Conservation (phyloP, 306 rosid species). For the Prunus padus region DNA sequence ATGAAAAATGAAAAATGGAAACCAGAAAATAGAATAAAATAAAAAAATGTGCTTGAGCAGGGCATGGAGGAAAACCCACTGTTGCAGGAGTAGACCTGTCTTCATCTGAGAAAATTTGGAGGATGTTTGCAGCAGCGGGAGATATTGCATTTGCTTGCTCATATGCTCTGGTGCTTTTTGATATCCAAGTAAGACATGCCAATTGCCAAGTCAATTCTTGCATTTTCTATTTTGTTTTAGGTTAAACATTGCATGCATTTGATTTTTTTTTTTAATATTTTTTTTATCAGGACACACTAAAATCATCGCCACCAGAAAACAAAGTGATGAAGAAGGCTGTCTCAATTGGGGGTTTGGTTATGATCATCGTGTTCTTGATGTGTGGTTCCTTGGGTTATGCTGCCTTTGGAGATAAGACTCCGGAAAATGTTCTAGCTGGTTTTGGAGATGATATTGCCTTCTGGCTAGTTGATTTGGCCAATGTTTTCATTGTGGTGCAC, state of each 20-base stretch:
- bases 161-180: constrained; percentile 37
- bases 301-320: constrained; percentile 62
- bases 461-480: constrained; percentile 62
- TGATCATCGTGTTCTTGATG: constrained; percentile 50
- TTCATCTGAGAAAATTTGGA: constrained; percentile 47
- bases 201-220: background rate
- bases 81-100: constrained; percentile 35
- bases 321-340: constrained; percentile 62
- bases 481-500: constrained; percentile 53
- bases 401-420: constrained; percentile 61
- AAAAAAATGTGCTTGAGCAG: constrained; percentile 22
- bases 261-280: background rate
- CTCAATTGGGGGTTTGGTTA: constrained; percentile 39
- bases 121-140: constrained; percentile 54
- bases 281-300: constrained; percentile 54
- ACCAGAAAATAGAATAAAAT: background rate
- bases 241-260: too few relatives aligned
- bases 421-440: constrained; percentile 60
- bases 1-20: background rate
- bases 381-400: constrained; percentile 63
- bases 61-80: constrained; percentile 42
- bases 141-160: constrained; percentile 54
- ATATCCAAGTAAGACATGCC: constrained; percentile 42
- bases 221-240: background rate
- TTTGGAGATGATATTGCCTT: constrained; percentile 55